These are phyloP conservation scores for Neolentinus lepideus DNA, from an alignment of 1,284 basidiomycete genomes.

Conservation along the genomic window DNA sequence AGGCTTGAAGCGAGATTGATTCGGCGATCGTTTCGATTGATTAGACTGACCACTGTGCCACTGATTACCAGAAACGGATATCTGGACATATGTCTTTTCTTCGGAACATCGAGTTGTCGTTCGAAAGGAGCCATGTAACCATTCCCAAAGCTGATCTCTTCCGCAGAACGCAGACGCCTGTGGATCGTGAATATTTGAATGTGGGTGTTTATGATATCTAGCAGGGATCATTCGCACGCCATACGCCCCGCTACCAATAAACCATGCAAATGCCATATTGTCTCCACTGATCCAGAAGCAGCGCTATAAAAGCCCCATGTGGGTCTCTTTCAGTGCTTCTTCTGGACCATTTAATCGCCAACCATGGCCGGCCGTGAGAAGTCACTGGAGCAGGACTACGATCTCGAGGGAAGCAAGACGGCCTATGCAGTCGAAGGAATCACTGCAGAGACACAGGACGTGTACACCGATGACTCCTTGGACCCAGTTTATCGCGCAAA, in stretches of 20 bases:
- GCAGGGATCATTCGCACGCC: neutral
- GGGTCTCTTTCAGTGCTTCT: neutral
- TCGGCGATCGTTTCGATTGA: too few species aligned
- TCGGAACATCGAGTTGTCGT: too few species aligned
- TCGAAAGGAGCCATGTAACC: too few species aligned
- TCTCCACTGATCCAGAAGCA: neutral
- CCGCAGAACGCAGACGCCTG: too few species aligned
- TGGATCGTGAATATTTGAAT: too few species aligned
- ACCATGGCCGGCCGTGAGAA: neutral
- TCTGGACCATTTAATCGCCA: neutral
- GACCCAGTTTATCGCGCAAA: conserved; percentile 63
- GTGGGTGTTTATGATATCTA: too few species aligned
- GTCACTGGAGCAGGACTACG: neutral
- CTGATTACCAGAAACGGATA: too few species aligned
- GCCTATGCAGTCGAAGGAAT: conserved; percentile 3
- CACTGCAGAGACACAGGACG: conserved; percentile 24
- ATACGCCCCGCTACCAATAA: neutral
- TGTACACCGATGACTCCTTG: conserved; percentile 39
- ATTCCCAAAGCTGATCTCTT: too few species aligned
- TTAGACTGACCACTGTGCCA: too few species aligned
- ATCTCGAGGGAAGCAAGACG: neutral
- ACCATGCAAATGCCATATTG: neutral
- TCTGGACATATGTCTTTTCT: too few species aligned
- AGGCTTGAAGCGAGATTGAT: too few species aligned
- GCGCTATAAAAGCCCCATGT: neutral